Conservation (phyloP, 306 rosid genomes). For the Argentina anserina region DNA sequence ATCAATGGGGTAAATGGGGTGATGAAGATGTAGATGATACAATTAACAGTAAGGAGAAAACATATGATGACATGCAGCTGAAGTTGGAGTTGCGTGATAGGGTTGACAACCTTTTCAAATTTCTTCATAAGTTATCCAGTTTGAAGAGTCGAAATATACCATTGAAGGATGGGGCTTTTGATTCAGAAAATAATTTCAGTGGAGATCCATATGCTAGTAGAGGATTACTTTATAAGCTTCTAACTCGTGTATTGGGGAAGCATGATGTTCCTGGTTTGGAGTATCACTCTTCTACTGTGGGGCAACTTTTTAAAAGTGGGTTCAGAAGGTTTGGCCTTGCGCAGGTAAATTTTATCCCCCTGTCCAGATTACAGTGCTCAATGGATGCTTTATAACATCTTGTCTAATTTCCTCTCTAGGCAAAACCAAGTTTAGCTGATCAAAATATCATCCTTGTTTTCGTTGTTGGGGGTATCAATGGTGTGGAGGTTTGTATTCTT, state of each 20-base stretch:
- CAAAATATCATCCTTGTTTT: constrained; percentile 81
- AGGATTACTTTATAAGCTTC: constrained; percentile 71
- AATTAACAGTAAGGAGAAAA: constrained; percentile 46
- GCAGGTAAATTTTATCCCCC: constrained; percentile 56
- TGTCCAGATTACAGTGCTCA: constrained; percentile 14
- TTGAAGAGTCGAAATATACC: constrained; percentile 57
- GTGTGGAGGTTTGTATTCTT: constrained; percentile 58
- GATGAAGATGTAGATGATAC: constrained; percentile 70
- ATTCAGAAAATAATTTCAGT: constrained; percentile 43
- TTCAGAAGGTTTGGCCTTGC: constrained; percentile 97
- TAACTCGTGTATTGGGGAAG: constrained; percentile 61
- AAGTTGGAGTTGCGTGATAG: constrained; percentile 90
- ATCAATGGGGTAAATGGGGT: constrained; percentile 93
- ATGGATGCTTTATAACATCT: constrained; percentile 24
- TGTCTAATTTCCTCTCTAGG: constrained; percentile 48
- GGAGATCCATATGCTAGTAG: constrained; percentile 58
- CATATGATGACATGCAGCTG: constrained; percentile 67
- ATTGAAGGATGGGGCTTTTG: constrained; percentile 52
- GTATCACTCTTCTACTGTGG: constrained; percentile 92
- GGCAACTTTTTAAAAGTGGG: constrained; percentile 82
- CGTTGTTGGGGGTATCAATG: constrained; percentile 85
- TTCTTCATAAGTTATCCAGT: constrained; percentile 74
- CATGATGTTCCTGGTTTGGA: constrained; percentile 71
- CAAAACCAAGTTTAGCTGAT: constrained; percentile 91
- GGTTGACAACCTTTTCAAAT: constrained; percentile 78